Conservation (phyloP, 192 early-diverging fungal genomes). For the Mortierella antarctica region DNA sequence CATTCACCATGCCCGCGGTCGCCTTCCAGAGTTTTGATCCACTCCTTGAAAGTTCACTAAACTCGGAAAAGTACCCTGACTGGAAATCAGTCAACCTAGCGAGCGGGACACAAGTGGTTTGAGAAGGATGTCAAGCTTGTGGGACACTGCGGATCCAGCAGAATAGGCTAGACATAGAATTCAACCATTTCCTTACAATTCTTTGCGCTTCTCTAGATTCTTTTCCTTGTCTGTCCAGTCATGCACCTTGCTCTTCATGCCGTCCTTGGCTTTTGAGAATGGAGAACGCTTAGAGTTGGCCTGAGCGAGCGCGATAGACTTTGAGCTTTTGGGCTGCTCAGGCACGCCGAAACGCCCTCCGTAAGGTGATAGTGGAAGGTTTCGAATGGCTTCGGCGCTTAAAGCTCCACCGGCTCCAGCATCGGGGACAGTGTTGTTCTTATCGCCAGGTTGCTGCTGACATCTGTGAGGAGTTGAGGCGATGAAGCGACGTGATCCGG, state of each 20-base stretch:
- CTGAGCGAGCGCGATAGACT: constrained; percentile 22
- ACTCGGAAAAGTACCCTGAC: constrained; percentile 29
- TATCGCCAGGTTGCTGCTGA: neutral
- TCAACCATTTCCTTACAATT: constrained; percentile 48
- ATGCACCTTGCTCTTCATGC: constrained; percentile 51
- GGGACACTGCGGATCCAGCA: neutral
- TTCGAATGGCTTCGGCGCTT: neutral
- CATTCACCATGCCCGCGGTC: constrained; percentile 50
- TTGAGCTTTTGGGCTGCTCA: constrained; percentile 43
- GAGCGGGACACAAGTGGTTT: constrained; percentile 39
- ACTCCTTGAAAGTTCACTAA: constrained; percentile 57
- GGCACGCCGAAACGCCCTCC: constrained; percentile 46
- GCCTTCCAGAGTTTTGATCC: constrained; percentile 63
- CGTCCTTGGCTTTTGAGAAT: constrained; percentile 49
- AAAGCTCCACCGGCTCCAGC: neutral
- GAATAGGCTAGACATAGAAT: neutral
- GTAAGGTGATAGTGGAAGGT: constrained; percentile 35
- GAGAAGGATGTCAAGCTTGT: constrained; percentile 11
- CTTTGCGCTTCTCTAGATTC: constrained; percentile 60
- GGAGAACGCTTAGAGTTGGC: constrained; percentile 28
- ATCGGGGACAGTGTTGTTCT: neutral
- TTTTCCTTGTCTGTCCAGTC: constrained; percentile 63
- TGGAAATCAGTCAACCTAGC: constrained; percentile 24
- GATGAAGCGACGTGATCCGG: no score
- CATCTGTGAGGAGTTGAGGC: no score